Percentiles rank a stretch among this genome's conserved stretches.
These are phyloP conservation scores for Ceratobasidium sp. DNA, from an alignment of 1,284 basidiomycete genomes.

Conservation along the genomic window DNA sequence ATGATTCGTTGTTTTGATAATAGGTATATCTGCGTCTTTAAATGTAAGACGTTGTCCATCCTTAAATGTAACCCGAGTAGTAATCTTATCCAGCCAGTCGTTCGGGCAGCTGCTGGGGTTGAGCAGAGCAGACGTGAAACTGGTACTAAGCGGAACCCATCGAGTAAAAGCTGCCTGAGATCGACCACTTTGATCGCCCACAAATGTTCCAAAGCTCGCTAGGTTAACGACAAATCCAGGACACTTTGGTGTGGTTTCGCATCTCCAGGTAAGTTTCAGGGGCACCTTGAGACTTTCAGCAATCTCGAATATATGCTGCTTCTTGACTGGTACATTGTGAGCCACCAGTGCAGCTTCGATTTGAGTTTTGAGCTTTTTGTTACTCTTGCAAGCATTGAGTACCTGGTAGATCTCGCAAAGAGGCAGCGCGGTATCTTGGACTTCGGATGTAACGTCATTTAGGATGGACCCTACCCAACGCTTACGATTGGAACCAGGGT, in stretches of 20 bases:
- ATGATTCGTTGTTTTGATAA: background rate
- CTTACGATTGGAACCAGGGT: background rate
- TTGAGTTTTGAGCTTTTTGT: background rate
- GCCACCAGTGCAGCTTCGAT: background rate
- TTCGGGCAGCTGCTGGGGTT: background rate
- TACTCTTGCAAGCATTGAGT: background rate
- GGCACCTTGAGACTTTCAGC: conserved; percentile 8
- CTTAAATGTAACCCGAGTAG: conserved; percentile 5
- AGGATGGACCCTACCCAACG: background rate
- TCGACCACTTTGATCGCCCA: background rate
- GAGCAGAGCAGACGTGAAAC: background rate
- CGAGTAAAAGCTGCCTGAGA: background rate
- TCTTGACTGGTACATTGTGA: background rate
- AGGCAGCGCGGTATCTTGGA: conserved; percentile 1
- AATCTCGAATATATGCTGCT: conserved; percentile 19
- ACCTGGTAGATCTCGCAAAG: conserved; percentile 5
- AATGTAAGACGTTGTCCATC: background rate
- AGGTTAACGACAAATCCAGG: background rate
- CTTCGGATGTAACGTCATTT: background rate
- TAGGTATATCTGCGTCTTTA: conserved; percentile 14
- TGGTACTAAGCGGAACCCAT: background rate
- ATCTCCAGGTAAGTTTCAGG: conserved; percentile 18
- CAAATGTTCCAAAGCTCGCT: conserved; percentile 11
- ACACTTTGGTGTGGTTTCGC: background rate
- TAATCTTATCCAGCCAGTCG: conserved; percentile 20